Conservation (phyloP, 2,329 filamentous ascomycete genomes). For the Ceratocystis alfenasii region DNA sequence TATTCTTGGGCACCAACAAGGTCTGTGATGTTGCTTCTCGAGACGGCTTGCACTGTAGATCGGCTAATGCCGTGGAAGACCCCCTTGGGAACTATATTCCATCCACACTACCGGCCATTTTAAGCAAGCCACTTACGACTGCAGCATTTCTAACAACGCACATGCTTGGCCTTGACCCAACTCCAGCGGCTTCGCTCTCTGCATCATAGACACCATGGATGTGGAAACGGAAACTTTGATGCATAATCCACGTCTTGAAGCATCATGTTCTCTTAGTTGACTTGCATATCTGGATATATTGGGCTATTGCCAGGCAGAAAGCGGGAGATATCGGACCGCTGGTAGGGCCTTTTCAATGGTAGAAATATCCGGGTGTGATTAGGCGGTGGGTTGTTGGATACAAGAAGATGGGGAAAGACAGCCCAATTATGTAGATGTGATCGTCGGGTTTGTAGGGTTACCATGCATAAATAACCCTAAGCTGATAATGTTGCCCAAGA, state of each 20-base stretch:
- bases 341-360: not conserved
- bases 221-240: not conserved
- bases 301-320: not conserved
- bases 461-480: not conserved
- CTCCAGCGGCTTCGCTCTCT: not conserved
- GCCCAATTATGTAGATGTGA: not conserved
- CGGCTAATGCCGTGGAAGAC: too few relatives aligned
- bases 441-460: not conserved
- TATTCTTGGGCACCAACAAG: conserved; percentile 13
- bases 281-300: not conserved
- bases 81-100: not conserved
- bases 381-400: not conserved
- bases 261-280: not conserved
- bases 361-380: not conserved
- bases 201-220: not conserved
- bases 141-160: conserved; percentile 1
- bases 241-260: not conserved
- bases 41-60: not conserved
- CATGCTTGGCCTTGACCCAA: not conserved
- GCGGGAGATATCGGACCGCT: not conserved
- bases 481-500: too few relatives aligned
- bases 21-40: not conserved
- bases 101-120: not conserved
- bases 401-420: not conserved
- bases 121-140: not conserved